Evolutionary conservation across 768 basidiomycete species (phyloP).

Genomic region (Lactarius sanguifluus): DNA sequence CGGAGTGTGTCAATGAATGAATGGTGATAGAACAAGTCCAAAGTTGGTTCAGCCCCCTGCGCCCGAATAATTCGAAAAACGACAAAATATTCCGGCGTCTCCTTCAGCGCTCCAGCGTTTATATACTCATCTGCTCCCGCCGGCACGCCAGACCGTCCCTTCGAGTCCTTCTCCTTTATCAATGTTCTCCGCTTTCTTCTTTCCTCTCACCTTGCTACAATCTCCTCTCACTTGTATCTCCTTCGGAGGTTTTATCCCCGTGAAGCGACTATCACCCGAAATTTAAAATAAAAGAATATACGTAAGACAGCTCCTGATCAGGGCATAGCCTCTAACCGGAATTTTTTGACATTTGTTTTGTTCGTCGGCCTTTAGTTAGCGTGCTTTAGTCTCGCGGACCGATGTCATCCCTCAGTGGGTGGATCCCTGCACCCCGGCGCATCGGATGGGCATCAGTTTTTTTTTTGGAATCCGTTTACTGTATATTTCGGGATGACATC

Average conservation of each 20-base stretch:
- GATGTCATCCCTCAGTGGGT: not conserved
- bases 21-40: slow-evolving; percentile 6
- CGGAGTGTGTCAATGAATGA: not conserved
- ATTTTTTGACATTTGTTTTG: not conserved
- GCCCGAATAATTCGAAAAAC: not conserved
- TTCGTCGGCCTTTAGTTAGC: not conserved
- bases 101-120: not conserved
- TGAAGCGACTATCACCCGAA: not conserved
- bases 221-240: not conserved
- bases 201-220: not conserved
- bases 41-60: not conserved
- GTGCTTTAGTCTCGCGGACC: not conserved
- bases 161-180: not conserved
- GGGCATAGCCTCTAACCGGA: not conserved
- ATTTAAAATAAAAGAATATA: not conserved
- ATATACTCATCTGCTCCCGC: not conserved
- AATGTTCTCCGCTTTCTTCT: not conserved
- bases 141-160: not conserved
- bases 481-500: not conserved
- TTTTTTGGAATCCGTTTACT: not conserved
- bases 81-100: not conserved
- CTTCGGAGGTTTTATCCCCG: not conserved
- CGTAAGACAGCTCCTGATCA: not conserved
- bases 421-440: not conserved
- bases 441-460: not conserved